phyloP scores from a whole-genome alignment of 2,329 filamentous ascomycete species.

The Plectosphaerella plurivora region DNA sequence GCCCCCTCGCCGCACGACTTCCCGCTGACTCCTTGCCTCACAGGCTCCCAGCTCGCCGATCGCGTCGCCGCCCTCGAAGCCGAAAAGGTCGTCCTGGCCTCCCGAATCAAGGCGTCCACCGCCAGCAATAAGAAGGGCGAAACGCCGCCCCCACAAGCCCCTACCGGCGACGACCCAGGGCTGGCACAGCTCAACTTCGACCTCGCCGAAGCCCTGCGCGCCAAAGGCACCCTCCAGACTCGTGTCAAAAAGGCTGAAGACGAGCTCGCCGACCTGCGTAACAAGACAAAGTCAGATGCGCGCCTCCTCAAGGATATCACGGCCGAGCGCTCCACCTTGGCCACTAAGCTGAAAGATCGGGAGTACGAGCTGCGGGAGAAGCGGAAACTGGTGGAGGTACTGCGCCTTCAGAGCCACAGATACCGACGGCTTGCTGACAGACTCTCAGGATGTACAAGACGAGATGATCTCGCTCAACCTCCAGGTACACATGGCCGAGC shows the following conservation, averaged over 20 bases:
- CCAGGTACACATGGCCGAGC: constrained; percentile 81
- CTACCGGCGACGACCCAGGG: constrained; percentile 22
- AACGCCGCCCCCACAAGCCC: too few species aligned
- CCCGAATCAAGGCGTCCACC: constrained; percentile 16
- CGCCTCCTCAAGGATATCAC: constrained; percentile 59
- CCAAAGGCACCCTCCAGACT: constrained; percentile 62
- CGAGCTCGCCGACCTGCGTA: constrained; percentile 61
- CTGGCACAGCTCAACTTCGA: constrained; percentile 59
- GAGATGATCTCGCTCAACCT: constrained; percentile 86
- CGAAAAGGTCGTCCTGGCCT: constrained; percentile 41
- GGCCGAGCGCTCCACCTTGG: constrained; percentile 56
- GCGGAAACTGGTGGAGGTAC: constrained; percentile 72
- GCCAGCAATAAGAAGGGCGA: constrained; percentile 4
- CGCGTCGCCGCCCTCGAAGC: constrained; percentile 61
- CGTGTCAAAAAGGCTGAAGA: constrained; percentile 58
- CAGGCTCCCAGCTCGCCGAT: constrained; percentile 64
- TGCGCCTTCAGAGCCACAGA: too few species aligned
- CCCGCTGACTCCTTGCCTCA: not conserved
- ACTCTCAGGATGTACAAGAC: constrained; percentile 71
- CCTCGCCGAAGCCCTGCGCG: constrained; percentile 71
- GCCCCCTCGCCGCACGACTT: not conserved
- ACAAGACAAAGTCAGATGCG: constrained; percentile 54
- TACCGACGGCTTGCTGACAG: too few species aligned
- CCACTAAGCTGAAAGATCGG: constrained; percentile 68
- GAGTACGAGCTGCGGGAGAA: constrained; percentile 85